These are phyloP conservation scores for Globisporangium barbulae DNA, from an alignment of 352 stramenopile species.

Conservation along the genomic window DNA sequence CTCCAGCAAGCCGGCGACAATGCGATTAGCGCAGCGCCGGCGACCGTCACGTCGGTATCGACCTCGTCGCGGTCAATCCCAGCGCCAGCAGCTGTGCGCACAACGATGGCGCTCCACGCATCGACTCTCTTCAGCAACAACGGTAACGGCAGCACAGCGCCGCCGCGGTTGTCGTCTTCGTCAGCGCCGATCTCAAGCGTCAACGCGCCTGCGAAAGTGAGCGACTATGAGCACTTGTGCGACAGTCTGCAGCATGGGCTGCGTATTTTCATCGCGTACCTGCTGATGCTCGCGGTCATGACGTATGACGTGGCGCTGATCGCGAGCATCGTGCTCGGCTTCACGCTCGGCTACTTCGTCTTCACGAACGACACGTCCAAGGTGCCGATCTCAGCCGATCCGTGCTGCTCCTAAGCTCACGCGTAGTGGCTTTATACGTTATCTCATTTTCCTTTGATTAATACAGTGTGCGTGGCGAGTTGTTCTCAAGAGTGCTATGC, in stretches of 20 bases:
- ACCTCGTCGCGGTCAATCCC: constrained; percentile 13
- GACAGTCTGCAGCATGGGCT: constrained; percentile 61
- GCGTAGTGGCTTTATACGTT: not conserved
- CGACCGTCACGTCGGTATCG: constrained; percentile 20
- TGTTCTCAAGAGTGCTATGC: no score
- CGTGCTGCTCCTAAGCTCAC: constrained; percentile 46
- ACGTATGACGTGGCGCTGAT: constrained; percentile 73
- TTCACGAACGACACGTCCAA: constrained; percentile 72
- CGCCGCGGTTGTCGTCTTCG: not conserved
- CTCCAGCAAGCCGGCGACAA: not conserved
- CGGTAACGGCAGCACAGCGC: constrained; percentile 11
- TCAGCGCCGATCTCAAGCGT: not conserved
- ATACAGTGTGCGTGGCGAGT: not conserved
- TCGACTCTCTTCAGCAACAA: constrained; percentile 16
- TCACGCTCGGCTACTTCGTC: constrained; percentile 59
- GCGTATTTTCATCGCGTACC: constrained; percentile 67
- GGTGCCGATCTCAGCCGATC: constrained; percentile 62
- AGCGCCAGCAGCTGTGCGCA: not conserved
- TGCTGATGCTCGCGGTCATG: constrained; percentile 82
- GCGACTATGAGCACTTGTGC: constrained; percentile 48
- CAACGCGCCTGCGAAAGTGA: constrained; percentile 27
- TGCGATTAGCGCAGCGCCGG: constrained; percentile 6
- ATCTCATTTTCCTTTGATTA: not conserved
- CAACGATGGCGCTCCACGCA: constrained; percentile 1
- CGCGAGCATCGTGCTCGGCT: constrained; percentile 57